phyloP scores from a whole-genome alignment of 169 alveolate species.

The Eimeria sp. region DNA sequence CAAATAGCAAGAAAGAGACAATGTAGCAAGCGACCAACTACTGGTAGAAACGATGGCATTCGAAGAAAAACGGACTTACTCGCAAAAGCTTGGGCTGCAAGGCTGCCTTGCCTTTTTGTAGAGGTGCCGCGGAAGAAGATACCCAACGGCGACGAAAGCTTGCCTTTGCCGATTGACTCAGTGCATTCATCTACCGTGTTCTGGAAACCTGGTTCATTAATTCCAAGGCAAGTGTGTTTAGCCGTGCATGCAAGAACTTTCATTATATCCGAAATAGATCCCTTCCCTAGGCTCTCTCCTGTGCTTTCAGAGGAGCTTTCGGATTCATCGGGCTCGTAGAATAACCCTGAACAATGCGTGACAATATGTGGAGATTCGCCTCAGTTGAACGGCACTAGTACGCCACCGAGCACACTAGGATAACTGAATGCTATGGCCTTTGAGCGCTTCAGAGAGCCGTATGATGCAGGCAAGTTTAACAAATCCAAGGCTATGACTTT shows the following conservation, averaged over 20 bases:
- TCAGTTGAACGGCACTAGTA: neutral
- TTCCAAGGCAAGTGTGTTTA: slow-evolving; percentile 35
- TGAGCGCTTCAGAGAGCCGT: neutral
- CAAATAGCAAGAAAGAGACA: neutral
- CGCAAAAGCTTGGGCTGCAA: slow-evolving; percentile 41
- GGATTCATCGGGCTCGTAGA: neutral
- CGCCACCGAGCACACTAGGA: neutral
- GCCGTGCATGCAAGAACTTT: slow-evolving; percentile 9
- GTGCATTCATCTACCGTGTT: slow-evolving; percentile 2
- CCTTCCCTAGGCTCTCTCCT: neutral
- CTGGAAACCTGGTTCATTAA: slow-evolving; percentile 13
- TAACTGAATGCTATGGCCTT: neutral
- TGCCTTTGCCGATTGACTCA: neutral
- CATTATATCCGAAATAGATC: neutral
- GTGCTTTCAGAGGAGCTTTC: slow-evolving; percentile 12
- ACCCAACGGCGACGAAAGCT: slow-evolving; percentile 3
- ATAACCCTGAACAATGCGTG: slow-evolving; percentile 5
- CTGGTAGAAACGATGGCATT: neutral
- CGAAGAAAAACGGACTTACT: slow-evolving; percentile 8
- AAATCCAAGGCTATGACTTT: neutral
- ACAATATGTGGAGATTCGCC: neutral
- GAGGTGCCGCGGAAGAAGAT: slow-evolving; percentile 16
- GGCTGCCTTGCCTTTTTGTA: slow-evolving; percentile 1
- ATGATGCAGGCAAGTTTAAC: neutral
- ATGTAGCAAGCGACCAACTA: too few relatives aligned